Percentiles rank a stretch among this genome's conserved stretches.
These are phyloP conservation scores for Lepidopterella palustris DNA, from an alignment of 495 filamentous ascomycete genomes.

Conservation along the genomic window DNA sequence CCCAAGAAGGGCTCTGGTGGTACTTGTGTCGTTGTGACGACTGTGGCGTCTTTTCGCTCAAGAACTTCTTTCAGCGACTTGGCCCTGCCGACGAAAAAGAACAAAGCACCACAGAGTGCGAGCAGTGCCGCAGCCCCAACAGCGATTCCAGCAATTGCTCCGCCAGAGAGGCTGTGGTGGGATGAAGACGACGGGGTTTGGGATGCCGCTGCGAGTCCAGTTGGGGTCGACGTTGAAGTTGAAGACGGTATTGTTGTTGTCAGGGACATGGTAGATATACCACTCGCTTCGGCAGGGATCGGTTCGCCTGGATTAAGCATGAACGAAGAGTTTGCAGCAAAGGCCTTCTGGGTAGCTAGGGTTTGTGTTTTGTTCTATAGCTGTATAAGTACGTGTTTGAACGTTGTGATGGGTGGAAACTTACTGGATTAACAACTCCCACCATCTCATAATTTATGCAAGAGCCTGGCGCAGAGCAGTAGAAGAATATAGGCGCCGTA, in stretches of 20 bases:
- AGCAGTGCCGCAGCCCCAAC: slow-evolving; percentile 35
- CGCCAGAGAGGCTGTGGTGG: slow-evolving; percentile 28
- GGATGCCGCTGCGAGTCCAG: slow-evolving; percentile 1
- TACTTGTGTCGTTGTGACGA: background rate
- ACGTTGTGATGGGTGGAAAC: background rate
- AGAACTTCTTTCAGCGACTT: slow-evolving; percentile 9
- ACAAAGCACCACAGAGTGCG: slow-evolving; percentile 8
- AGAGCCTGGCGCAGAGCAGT: slow-evolving; percentile 47
- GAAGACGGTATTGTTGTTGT: slow-evolving; percentile 15
- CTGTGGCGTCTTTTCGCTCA: slow-evolving; percentile 12
- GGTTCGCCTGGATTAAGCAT: slow-evolving; percentile 40
- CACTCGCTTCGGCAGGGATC: slow-evolving; percentile 26
- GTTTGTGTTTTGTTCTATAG: slow-evolving; percentile 6
- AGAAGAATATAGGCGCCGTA: slow-evolving; percentile 55
- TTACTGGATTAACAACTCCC: slow-evolving; percentile 42
- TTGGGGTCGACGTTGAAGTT: background rate
- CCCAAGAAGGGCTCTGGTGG: background rate
- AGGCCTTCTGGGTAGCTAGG: slow-evolving; percentile 29
- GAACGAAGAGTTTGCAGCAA: slow-evolving; percentile 33
- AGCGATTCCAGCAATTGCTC: slow-evolving; percentile 43
- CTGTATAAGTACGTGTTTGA: slow-evolving; percentile 15
- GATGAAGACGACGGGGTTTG: slow-evolving; percentile 4
- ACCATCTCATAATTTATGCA: slow-evolving; percentile 41
- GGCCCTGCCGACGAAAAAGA: slow-evolving; percentile 20
- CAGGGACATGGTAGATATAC: background rate